A percentile compares a stretch with the other conserved stretches of the same genome.
These are phyloP conservation scores for Coccomyxa subellipsoidea DNA, from an alignment of 163 green algal genomes.

Conservation along the genomic window DNA sequence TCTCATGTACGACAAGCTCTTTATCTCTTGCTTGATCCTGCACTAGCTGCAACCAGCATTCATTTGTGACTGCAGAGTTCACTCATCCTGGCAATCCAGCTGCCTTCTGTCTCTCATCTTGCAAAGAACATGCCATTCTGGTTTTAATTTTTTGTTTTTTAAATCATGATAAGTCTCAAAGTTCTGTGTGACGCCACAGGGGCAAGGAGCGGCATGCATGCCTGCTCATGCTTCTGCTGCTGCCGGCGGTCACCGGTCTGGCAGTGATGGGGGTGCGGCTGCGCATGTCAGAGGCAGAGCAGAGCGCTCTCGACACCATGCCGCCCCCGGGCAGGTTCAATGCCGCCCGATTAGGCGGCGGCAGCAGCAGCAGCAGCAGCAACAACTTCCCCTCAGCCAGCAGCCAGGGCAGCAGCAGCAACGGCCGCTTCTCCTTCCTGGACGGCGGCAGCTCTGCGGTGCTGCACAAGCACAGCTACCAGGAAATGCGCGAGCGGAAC, in stretches of 20 bases:
- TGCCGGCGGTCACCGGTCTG: neutral
- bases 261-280: constrained; percentile 3
- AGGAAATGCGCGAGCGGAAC: neutral
- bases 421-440: neutral
- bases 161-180: no score
- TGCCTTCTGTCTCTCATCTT: no score
- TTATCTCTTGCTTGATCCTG: no score
- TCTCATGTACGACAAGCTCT: no score
- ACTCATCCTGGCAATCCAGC: no score
- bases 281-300: neutral
- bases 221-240: neutral
- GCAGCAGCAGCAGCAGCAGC: neutral
- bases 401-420: neutral
- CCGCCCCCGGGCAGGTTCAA: neutral
- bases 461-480: neutral
- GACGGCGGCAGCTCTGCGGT: neutral
- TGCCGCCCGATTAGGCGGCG: neutral
- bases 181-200: neutral
- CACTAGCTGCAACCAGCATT: no score
- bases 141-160: no score
- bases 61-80: no score
- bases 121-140: no score
- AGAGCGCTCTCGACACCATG: neutral
- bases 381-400: neutral
- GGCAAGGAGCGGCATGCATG: neutral